These are phyloP conservation scores for Apocynum venetum DNA, from an alignment of 257 asterid species.

Conservation along the genomic window DNA sequence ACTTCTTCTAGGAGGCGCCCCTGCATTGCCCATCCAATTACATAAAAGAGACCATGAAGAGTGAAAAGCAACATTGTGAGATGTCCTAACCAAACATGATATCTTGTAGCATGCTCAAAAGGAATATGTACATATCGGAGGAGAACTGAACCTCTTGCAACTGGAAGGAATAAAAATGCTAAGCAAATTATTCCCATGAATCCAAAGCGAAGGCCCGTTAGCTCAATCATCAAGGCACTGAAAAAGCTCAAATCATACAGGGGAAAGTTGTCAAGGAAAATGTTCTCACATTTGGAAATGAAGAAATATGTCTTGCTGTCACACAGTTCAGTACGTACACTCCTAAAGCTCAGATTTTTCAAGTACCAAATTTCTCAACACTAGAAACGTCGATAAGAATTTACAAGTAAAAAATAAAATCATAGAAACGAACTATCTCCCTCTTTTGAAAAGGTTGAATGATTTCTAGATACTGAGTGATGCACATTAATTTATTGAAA, in stretches of 20 bases:
- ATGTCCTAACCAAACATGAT: slow-evolving; percentile 95
- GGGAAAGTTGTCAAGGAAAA: slow-evolving; percentile 4
- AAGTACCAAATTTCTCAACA: background rate
- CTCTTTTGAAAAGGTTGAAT: background rate
- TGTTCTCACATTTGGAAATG: background rate
- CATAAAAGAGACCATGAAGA: slow-evolving; percentile 70
- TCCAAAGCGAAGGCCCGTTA: slow-evolving; percentile 67
- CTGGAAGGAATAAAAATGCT: slow-evolving; percentile 60
- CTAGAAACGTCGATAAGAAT: background rate
- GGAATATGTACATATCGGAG: slow-evolving; percentile 74
- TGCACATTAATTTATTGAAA: background rate
- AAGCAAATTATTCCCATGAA: slow-evolving; percentile 66
- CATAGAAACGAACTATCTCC: background rate
- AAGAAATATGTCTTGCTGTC: background rate
- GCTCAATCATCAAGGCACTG: slow-evolving; percentile 51
- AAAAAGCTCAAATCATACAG: slow-evolving; percentile 13
- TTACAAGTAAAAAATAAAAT: background rate
- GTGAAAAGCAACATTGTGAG: slow-evolving; percentile 71
- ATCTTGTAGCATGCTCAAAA: slow-evolving; percentile 79
- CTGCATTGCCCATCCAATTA: slow-evolving; percentile 50
- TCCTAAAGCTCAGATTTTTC: background rate
- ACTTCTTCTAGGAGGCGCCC: slow-evolving; percentile 49
- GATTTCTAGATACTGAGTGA: background rate
- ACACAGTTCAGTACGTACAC: background rate
- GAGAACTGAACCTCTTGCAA: slow-evolving; percentile 77